Evolutionary conservation across 1,139 yeast genomes (phyloP).

Genomic region (Yamadazyma siamensis): DNA sequence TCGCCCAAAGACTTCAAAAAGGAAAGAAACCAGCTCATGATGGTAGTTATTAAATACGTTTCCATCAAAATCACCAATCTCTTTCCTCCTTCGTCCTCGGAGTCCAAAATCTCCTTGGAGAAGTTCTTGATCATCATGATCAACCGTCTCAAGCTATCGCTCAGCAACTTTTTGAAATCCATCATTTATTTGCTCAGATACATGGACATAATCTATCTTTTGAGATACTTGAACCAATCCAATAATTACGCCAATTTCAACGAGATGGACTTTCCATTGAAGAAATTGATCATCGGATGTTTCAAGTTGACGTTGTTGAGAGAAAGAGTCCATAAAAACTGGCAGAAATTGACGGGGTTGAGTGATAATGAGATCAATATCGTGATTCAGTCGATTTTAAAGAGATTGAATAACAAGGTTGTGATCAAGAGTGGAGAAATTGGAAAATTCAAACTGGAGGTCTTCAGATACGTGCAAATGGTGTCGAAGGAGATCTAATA

Average conservation of each 20-base stretch:
- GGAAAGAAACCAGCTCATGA: slow-evolving; percentile 36
- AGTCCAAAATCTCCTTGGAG: slow-evolving; percentile 39
- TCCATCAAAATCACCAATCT: slow-evolving; percentile 45
- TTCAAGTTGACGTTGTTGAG: slow-evolving; percentile 38
- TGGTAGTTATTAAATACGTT: slow-evolving; percentile 41
- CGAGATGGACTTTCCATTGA: slow-evolving; percentile 46
- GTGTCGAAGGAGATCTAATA: slow-evolving; percentile 27
- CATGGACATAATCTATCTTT: slow-evolving; percentile 47
- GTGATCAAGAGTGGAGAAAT: slow-evolving; percentile 38
- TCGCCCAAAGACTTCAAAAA: slow-evolving; percentile 26
- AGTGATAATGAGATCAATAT: slow-evolving; percentile 34
- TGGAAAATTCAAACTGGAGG: slow-evolving; percentile 36
- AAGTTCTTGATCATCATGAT: slow-evolving; percentile 38
- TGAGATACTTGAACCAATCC: slow-evolving; percentile 47
- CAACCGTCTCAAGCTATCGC: slow-evolving; percentile 34
- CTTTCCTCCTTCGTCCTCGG: slow-evolving; percentile 40
- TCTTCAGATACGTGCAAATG: slow-evolving; percentile 44
- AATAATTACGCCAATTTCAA: slow-evolving; percentile 42
- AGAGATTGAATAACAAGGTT: slow-evolving; percentile 44
- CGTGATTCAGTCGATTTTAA: slow-evolving; percentile 36
- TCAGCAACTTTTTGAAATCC: slow-evolving; percentile 40
- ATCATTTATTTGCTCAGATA: slow-evolving; percentile 45
- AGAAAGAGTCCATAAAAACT: slow-evolving; percentile 25
- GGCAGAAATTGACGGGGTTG: slow-evolving; percentile 40
- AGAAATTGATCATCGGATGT: slow-evolving; percentile 45